Base-by-base conservation (phyloP, 2,329 filamentous ascomycete genomes). In the Claviceps pazoutovae region DNA sequence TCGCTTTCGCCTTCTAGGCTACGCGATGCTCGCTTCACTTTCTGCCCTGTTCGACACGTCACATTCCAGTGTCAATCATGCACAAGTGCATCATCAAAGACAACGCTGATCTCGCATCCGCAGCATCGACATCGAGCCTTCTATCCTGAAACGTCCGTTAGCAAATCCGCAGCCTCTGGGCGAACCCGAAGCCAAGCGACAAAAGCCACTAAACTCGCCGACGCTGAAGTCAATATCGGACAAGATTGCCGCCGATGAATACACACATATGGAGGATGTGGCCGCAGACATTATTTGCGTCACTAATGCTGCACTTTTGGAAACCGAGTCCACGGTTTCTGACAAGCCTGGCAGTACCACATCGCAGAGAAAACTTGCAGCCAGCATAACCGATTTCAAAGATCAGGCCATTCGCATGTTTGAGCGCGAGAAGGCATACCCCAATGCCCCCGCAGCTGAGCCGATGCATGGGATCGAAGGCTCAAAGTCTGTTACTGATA, bases 181-280 rank as follows among this genome's bases (percentile, higher is more conserved):
- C 52, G 77, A 80, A 56, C 80, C 78, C 16, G 69, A 76, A 49
- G 64, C 74, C 50, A 84, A 84, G 64, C 74, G 80, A 44, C 76
- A 80, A 58, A 83, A 80, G 63, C 72, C 78, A 2, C 70, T 72
- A 48, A 73, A 75, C 46, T 63, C 62, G 2, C 60, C 64, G 37
- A 59, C 67, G 38, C 55, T 58, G n/a, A 59, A 58, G 17, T 74
- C 71, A 55, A 75, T 83, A 55, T 67, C 71, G 53, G 75, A 79
- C 58, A 82, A 79, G 67, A 68, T 78, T 49, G 63, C 66, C 23
- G 67, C 69, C 48, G 71, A 74, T 57, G 64, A 62, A 36, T 84
- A 84, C 61, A 71, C 73, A 26, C 75, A 77, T 56, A 67, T 89
- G 45, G 82, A 86, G 30, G 80, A 85, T 55, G 70, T 87, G 43